phyloP scores from a whole-genome alignment of 108 stramenopile species.

The Aurantiochytrium sp. region DNA sequence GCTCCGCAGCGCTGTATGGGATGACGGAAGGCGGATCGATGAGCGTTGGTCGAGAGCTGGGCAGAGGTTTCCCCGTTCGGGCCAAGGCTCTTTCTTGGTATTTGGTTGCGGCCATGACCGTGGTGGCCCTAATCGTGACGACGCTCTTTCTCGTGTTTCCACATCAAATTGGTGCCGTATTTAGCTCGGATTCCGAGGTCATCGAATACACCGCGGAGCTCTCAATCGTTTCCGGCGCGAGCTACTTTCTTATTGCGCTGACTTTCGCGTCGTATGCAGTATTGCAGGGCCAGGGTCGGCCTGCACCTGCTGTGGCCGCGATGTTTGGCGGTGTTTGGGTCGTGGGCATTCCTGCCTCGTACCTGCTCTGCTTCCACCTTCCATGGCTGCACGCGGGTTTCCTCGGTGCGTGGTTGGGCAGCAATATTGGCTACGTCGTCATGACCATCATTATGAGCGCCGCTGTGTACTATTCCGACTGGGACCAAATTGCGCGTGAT shows the following conservation, averaged over 20 bases:
- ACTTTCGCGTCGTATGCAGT: neutral
- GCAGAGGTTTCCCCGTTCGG: neutral
- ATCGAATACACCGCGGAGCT: neutral
- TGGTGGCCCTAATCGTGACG: neutral
- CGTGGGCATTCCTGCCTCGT: neutral
- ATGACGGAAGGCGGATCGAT: neutral
- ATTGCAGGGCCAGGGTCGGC: neutral
- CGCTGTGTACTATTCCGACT: neutral
- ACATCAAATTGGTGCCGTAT: neutral
- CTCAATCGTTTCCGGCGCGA: neutral
- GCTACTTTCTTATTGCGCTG: neutral
- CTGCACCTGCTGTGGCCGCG: neutral
- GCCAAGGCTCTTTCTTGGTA: neutral
- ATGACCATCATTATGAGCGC: neutral
- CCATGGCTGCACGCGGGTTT: neutral
- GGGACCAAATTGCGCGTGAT: neutral
- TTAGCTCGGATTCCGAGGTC: neutral
- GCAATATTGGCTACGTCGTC: neutral
- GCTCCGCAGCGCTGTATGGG: neutral
- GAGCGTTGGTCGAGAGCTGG: slow-evolving; percentile 13
- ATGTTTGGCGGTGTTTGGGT: neutral
- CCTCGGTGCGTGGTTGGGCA: neutral
- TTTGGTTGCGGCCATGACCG: neutral
- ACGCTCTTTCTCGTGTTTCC: neutral
- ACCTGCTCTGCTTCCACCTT: neutral